Evolutionary conservation across 1,284 basidiomycete species (phyloP).

Genomic region (Ceratobasidium sp.): DNA sequence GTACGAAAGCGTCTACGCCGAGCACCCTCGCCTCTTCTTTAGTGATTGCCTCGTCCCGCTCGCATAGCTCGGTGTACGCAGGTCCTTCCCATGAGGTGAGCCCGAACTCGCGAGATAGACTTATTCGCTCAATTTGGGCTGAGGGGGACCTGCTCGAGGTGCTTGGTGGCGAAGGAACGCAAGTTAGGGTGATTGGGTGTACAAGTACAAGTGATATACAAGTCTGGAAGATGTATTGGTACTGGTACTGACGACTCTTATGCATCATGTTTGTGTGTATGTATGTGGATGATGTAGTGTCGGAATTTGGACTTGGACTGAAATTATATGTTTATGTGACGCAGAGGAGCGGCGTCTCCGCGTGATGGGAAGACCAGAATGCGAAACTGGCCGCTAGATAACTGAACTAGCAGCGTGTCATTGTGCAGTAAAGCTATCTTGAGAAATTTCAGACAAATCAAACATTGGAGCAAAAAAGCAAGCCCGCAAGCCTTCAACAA

Average conservation of each 20-base stretch:
- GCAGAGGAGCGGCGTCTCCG: too few species aligned
- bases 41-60: conserved; percentile 23
- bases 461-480: too few species aligned
- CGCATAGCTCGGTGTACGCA: neutral
- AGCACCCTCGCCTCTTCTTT: neutral
- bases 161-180: neutral
- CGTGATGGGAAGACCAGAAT: too few species aligned
- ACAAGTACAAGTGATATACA: neutral
- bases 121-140: neutral
- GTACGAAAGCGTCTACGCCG: neutral
- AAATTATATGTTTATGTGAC: too few species aligned
- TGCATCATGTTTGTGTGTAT: too few species aligned
- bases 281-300: too few species aligned
- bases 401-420: neutral
- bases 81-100: neutral
- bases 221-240: too few species aligned
- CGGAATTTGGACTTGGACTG: too few species aligned
- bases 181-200: neutral
- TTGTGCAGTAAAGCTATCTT: too few species aligned
- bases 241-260: neutral
- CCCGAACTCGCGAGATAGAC: neutral
- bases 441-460: too few species aligned
- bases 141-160: conserved; percentile 1
- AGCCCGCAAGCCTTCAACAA: too few species aligned
- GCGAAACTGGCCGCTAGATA: too few species aligned